These are phyloP conservation scores for Eleusine coracana DNA, from an alignment of 176 grass and related monocot genomes.

Conservation along the genomic window DNA sequence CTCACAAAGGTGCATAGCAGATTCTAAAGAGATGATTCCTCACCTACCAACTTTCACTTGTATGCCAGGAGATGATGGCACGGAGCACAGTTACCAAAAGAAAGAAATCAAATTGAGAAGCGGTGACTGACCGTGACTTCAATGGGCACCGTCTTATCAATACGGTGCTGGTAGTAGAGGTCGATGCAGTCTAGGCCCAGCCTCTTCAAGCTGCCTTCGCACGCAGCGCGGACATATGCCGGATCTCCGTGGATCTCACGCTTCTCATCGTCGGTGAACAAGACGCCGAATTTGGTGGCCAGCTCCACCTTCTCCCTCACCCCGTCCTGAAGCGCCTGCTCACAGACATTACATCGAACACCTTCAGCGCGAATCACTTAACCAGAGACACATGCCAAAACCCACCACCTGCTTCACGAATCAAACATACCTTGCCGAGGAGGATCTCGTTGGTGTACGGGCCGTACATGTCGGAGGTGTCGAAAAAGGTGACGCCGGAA, in stretches of 20 bases:
- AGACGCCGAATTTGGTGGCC: slow-evolving; percentile 15
- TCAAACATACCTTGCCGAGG: slow-evolving; percentile 50
- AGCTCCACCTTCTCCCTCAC: slow-evolving; percentile 58
- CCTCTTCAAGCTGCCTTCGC: slow-evolving; percentile 16
- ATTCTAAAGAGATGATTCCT: not conserved
- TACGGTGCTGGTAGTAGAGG: slow-evolving; percentile 62
- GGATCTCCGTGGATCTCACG: not conserved
- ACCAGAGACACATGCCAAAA: not conserved
- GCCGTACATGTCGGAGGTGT: slow-evolving; percentile 49
- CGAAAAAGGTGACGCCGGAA: slow-evolving; percentile 53
- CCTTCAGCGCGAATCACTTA: not conserved
- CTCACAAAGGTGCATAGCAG: not conserved
- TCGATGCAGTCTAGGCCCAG: slow-evolving; percentile 63
- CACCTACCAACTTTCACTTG: too few species aligned
- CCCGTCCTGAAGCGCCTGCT: slow-evolving; percentile 33
- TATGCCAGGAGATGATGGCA: too few species aligned
- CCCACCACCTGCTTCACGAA: not conserved
- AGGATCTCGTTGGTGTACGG: slow-evolving; percentile 47
- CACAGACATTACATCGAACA: not conserved
- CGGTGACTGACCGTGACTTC: slow-evolving; percentile 61
- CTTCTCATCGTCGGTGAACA: not conserved
- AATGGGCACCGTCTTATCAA: slow-evolving; percentile 62
- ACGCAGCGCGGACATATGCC: not conserved
- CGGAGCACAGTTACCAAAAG: not conserved
- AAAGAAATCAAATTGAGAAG: not conserved